Conservation (phyloP, 2,329 filamentous ascomycete species). For the Scedosporium boydii region DNA sequence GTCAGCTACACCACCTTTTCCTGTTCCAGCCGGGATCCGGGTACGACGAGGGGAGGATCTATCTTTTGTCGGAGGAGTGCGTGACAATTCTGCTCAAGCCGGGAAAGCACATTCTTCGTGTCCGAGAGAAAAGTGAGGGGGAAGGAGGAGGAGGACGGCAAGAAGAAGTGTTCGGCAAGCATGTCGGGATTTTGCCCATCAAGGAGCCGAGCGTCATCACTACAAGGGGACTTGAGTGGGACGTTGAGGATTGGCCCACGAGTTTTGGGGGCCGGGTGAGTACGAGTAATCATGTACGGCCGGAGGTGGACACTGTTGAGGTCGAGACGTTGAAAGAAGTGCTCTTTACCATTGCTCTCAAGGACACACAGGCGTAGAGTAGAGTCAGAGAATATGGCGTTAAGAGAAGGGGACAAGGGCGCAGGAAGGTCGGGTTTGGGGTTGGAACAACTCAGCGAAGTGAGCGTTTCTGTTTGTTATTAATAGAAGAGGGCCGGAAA, state of each 20-base stretch:
- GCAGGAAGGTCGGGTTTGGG: constrained; percentile 19
- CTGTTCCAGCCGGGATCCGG: constrained; percentile 43
- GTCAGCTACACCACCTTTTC: constrained; percentile 78
- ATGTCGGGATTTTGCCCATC: constrained; percentile 80
- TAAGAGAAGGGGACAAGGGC: constrained; percentile 8
- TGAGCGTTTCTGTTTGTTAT: constrained; percentile 1
- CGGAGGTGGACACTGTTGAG: constrained; percentile 48
- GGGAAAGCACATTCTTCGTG: constrained; percentile 58
- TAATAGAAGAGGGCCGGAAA: neutral
- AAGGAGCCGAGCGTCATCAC: constrained; percentile 70
- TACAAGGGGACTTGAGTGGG: constrained; percentile 80
- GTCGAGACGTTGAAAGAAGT: constrained; percentile 56
- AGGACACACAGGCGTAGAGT: constrained; percentile 11
- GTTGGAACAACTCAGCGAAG: constrained; percentile 19
- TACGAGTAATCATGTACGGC: constrained; percentile 69
- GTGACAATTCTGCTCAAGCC: constrained; percentile 71
- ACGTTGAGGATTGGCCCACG: constrained; percentile 74
- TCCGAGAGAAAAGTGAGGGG: constrained; percentile 33
- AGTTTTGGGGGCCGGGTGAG: constrained; percentile 64
- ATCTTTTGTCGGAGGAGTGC: constrained; percentile 71
- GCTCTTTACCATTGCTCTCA: constrained; percentile 64
- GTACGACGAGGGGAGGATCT: constrained; percentile 51
- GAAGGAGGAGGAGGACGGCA: constrained; percentile 6
- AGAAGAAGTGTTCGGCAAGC: constrained; percentile 55
- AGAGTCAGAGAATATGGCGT: neutral